Base-by-base conservation (phyloP, 2,329 filamentous ascomycete species). In the Macrophomina phaseolina region DNA sequence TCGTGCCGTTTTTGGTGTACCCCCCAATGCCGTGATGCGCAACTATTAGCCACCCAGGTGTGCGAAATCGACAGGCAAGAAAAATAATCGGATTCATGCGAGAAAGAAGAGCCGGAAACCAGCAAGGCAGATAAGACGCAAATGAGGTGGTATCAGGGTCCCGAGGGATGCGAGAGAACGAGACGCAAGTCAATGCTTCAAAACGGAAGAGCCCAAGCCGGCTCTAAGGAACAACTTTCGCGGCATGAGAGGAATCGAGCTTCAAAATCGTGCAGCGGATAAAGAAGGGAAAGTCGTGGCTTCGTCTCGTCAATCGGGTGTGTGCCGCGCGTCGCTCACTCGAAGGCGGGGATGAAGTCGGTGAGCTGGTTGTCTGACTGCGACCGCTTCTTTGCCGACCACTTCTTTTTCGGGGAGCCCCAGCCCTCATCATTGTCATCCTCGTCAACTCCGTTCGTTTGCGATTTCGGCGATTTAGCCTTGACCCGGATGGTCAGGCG, bases 351-450 rank as follows among this genome's bases (percentile, higher is more conserved):
- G 36, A 66, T 60, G 45, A 66, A 55, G 45, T 52, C 53, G 46
- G 64, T n/a, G 52, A 66, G 64, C 45, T 66, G 52, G 11, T 66
- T 49, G 46, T 66, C 48, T 18, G 52, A 55, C 23, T 66, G 42
- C 30, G 42, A 56, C 42, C 58, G 46, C 16, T 61, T 53, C n/a
- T 48, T 55, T 7, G 65, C 55, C 46, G 65, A 52, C 65, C 65
- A 66, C 48, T 66, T 66, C 55, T 52, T 66, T n/a, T 66, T 66
- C 16, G 65, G 55, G 12, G 65, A 45, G 23, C 55, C 55, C 65
- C 65, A 66, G 23, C 65, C 65, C 8, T 66, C 65, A 5, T 66
- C 64, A 53, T 66, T 56, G 8, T 66, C 65, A 0, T 65, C 64
- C 5, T 65, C 63, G 18, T 64, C 52, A 16, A 28, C 28, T 28